Percentiles rank a stretch among this genome's conserved stretches.
Evolutionary conservation across 768 basidiomycete genomes (phyloP).

Genomic region (Cyathus striatus): DNA sequence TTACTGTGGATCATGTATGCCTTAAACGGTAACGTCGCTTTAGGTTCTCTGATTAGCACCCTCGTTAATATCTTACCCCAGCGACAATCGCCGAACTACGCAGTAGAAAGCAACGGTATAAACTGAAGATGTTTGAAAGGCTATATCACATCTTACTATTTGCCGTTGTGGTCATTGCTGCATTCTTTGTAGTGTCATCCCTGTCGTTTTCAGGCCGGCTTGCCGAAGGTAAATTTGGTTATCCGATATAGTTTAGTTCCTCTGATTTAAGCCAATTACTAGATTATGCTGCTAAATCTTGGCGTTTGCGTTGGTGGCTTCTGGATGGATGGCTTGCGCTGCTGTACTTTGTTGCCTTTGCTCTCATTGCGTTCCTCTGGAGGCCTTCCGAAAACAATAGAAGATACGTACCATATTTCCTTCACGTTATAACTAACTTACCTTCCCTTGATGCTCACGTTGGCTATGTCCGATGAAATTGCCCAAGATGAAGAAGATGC

Average conservation of each 20-base stretch:
- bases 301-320: constrained; percentile 92
- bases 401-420: constrained; percentile 69
- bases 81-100: constrained; percentile 87
- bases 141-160: constrained; percentile 82
- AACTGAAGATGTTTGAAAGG: constrained; percentile 82
- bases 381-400: constrained; percentile 86
- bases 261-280: constrained; percentile 3
- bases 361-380: constrained; percentile 85
- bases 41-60: background rate
- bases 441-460: constrained; percentile 45
- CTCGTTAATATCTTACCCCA: constrained; percentile 19
- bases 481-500: constrained; percentile 94
- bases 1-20: constrained; percentile 94
- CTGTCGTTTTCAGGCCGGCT: constrained; percentile 88
- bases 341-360: constrained; percentile 81
- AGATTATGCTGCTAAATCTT: constrained; percentile 92
- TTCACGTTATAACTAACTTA: no score
- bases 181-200: constrained; percentile 92
- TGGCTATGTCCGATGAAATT: constrained; percentile 95
- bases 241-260: background rate
- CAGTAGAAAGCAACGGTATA: constrained; percentile 82
- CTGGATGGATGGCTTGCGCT: constrained; percentile 92
- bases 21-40: constrained; percentile 59
- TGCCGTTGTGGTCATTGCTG: constrained; percentile 74
- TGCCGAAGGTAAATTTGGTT: constrained; percentile 65